Conservation (phyloP, 352 stramenopile genomes). For the Pythium folliculosum region DNA sequence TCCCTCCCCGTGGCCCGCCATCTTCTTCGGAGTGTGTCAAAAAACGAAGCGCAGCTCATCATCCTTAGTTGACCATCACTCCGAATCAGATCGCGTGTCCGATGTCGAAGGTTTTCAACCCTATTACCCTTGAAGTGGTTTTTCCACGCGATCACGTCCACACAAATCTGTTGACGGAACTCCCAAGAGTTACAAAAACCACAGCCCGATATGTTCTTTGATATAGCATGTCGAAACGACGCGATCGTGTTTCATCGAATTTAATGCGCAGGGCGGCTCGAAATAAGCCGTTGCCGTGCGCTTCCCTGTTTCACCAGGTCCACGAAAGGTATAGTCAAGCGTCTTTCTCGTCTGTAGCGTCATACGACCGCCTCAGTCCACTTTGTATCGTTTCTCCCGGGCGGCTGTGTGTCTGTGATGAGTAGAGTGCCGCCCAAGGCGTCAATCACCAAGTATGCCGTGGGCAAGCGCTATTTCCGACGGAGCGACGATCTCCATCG, state of each 20-base stretch:
- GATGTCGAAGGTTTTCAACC: slow-evolving; percentile 11
- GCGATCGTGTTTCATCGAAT: slow-evolving; percentile 7
- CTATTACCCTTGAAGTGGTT: neutral
- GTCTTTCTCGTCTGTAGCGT: neutral
- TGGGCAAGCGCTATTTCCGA: slow-evolving; percentile 37
- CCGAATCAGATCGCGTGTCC: slow-evolving; percentile 16
- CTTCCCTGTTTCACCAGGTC: no score
- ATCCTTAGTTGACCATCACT: slow-evolving; percentile 13
- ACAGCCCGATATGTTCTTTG: neutral
- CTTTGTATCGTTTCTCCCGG: neutral
- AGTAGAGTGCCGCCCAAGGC: neutral
- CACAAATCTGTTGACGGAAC: neutral
- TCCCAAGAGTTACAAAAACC: neutral
- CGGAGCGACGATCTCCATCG: slow-evolving; percentile 40
- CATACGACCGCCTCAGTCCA: no score
- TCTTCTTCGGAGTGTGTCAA: slow-evolving; percentile 20
- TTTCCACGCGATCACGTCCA: neutral
- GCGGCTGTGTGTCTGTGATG: neutral
- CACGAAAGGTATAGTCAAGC: neutral
- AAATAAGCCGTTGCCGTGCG: no score
- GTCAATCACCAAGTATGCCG: slow-evolving; percentile 37
- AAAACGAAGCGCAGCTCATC: slow-evolving; percentile 11
- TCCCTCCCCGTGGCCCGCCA: neutral
- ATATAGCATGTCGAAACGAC: slow-evolving; percentile 23
- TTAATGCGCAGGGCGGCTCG: no score